phyloP scores from a whole-genome alignment of 2,329 filamentous ascomycete species.

The Penicillium corylophilum region DNA sequence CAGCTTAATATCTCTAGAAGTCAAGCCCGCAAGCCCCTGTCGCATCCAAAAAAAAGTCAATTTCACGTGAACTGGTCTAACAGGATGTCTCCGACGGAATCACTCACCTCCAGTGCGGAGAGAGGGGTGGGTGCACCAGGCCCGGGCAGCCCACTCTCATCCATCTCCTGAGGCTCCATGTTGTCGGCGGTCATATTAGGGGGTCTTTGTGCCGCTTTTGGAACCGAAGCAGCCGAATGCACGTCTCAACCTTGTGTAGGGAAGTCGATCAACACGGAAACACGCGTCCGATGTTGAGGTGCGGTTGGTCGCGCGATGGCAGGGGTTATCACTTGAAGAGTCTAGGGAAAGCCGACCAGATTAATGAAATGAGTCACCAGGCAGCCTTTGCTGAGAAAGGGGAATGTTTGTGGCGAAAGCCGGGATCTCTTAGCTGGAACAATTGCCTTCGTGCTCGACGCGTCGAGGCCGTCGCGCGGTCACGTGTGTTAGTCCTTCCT shows the following conservation, averaged over 20 bases:
- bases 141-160: conserved; percentile 72
- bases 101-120: conserved; percentile 74
- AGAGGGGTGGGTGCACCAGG: conserved; percentile 94
- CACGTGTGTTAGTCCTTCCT: conserved; percentile 28
- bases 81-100: background rate
- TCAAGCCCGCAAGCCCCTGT: conserved; percentile 82
- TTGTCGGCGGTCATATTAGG: conserved; percentile 44
- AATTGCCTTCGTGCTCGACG: conserved; percentile 23
- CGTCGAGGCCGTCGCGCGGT: conserved; percentile 37
- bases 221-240: background rate
- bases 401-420: conserved; percentile 23
- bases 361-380: conserved; percentile 7
- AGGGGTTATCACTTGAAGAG: background rate
- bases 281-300: conserved; percentile 11
- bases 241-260: background rate
- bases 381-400: background rate
- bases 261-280: conserved; percentile 4
- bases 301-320: background rate
- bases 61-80: background rate
- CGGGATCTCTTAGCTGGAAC: conserved; percentile 1
- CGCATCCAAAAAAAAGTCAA: background rate
- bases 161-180: conserved; percentile 68
- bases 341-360: background rate
- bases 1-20: conserved; percentile 92
- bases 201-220: background rate